Base-by-base conservation (phyloP, 257 asterid species). In the Jacaranda mimosifolia region DNA sequence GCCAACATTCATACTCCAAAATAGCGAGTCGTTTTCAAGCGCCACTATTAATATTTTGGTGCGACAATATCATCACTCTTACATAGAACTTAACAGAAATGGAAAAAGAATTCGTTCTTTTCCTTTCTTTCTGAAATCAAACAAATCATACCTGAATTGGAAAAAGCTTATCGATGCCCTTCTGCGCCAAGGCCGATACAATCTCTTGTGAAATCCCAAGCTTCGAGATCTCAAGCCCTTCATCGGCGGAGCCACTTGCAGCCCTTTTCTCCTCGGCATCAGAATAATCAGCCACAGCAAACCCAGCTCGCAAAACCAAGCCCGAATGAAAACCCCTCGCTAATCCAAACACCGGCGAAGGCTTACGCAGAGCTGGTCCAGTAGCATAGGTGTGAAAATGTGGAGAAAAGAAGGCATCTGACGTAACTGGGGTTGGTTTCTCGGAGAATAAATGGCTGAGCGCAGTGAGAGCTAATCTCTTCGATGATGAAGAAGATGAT, bases 221-320 rank as follows among this genome's bases (percentile, higher is more conserved):
- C 73, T 91, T 91, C 0, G 98, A 75, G 18, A 95, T 91, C 84
- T 93, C 98, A n/a, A 95, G 94, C 46, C 99, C 97, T 18, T 94
- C 97, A 46, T 88, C 97, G 3, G 80, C 64, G 17, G 81, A 12
- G 35, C 77, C 86, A 63, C 70, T 72, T 2, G 88, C 72, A 68
- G 72, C 72, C 76, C 81, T 76, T 66, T 71, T 82, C 68, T 83
- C 82, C 42, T 88, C 96, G n/a, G 84, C 83, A 48, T 86, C 94
- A 3, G 89, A 86, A 36, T 82, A 84, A 66, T 89, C 94, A 46
- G 91, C 97, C n/a, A 69, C 88, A 0, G 96, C 97, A 58, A 83
- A 80, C 2, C 86, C 88, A 5, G 88, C 87, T 73, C 77, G 63
- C 76, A 86, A 76, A 52, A 85, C 26, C 69, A 74, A 80, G 63